Evolutionary conservation across 1,139 yeast species (phyloP), one percentile per base, ranked within the genome.

Genomic region (Taphrina sp.): DNA sequence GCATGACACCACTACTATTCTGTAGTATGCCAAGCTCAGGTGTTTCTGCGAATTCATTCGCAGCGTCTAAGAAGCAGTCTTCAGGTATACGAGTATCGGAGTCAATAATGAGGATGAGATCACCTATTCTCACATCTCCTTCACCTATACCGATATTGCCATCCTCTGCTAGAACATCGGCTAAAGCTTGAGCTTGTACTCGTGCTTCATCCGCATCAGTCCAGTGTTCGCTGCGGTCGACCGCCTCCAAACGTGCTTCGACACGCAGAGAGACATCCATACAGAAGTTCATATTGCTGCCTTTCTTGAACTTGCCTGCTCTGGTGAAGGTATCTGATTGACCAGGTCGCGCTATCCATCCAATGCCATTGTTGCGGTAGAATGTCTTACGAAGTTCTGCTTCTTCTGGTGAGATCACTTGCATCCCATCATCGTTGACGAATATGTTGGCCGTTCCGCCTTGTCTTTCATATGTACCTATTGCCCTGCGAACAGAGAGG

Each of bases 1-100:
- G 38, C 49, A 43, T 43, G 19, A 43, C 49, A 31, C 49, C 49
- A 7, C 38, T 31, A 14, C 28, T 19, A n/a, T 43, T 23, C 8
- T 43, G 49, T 23, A 43, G 22, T 17, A 43, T 31, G 16, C 38
- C 49, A 22, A 43, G 49, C 8, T 43, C 38, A 14, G 36, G 38
- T 22, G 38, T 22, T 10, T 29, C 38, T 3, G 24, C 20, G 28
- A 57, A 57, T 39, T 57, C 61, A 10, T 56, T 53, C n/a, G 61
- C 61, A 12, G 61, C 61, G n/a, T 58, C 61, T 17, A 58, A 46
- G 43, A 59, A 59, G 31, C 61, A 57, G 29, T 57, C 61, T 8
- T 47, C 52, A 5, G 61, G 58, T 12, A 57, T 49, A 3, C 61
- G 53, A 17, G 61, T 59, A 28, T 59, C 61, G 1, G 61, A 59